Evolutionary conservation across 2,329 filamentous ascomycete species (phyloP), one percentile per base, ranked within the genome.

Genomic region (Akanthomyces uredinophilus): DNA sequence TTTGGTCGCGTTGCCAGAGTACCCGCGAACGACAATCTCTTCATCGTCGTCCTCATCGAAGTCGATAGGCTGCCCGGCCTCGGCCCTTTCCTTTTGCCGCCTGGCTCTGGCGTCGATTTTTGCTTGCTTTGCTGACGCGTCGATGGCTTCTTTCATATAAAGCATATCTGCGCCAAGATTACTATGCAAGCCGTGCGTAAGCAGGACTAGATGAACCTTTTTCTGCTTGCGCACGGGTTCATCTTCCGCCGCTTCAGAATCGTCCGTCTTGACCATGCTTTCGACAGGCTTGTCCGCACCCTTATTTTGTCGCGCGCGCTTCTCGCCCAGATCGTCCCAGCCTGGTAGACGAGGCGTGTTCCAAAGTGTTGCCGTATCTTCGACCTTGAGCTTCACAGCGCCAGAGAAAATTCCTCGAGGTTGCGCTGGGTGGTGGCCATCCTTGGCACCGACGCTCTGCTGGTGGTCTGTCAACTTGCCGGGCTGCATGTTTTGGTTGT

Each of bases 101-200:
- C 89, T 81, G 55, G 78, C 81, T 71, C 82, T 87, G 43, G 87
- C 85, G 73, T 91, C 88, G 55, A 86, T 78, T 68, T 88, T 87
- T 32, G 91, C 89, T 71, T 94, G 87, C 68, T 81, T 88, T 4
- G 88, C 89, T 3, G 91, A 87, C 32, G 87, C 86, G 76, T 99
- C 95, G 65, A 99, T 98, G 74, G 92, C 96, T 75, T 99, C 95
- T 72, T 99, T 99, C 73, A 99, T 78, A 72, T 91, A 99, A 22
- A 99, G 80, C 95, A 99, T 96, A 73, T 99, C 95, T 24, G 92
- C 90, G 5, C 95, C 92, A 14, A 97, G 81, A 73, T 99, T 99
- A 75, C 94, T 96, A 74, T 99, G 95, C 65, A 99, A 75, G 0
- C 95, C 95, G 77, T 99, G 95, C 0, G 95, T 98, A 55, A 99